A percentile compares a stretch with the other conserved stretches of the same genome.
phyloP scores from a whole-genome alignment of 805 yeast genomes.

The Tetrapisispora taiwanensis region DNA sequence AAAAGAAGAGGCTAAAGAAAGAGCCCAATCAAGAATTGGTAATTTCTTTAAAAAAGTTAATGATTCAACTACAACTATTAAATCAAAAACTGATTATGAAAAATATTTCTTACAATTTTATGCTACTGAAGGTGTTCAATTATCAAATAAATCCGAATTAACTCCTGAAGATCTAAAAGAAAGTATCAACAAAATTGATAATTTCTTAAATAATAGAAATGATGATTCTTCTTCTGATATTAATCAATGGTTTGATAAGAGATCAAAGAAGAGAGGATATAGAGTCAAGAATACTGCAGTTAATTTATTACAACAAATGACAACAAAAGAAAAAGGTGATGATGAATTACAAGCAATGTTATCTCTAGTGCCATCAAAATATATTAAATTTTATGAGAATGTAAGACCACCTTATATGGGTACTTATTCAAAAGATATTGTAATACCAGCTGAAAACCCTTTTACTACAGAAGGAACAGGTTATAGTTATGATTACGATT shows the following conservation, averaged over 20 bases:
- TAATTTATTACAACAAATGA: conserved; percentile 28
- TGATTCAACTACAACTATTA: conserved; percentile 16
- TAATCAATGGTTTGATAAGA: conserved; percentile 16
- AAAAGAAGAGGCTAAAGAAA: conserved; percentile 28
- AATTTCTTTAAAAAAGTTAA: conserved; percentile 29
- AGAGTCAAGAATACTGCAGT: conserved; percentile 28
- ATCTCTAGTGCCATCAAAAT: conserved; percentile 28
- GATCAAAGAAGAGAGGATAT: conserved; percentile 9
- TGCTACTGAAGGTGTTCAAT: conserved; percentile 27
- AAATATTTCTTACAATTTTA: conserved; percentile 31
- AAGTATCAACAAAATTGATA: conserved; percentile 17
- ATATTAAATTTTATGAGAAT: conserved; percentile 41
- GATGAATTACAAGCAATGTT: conserved; percentile 24
- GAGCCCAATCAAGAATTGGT: conserved; percentile 31
- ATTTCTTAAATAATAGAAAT: conserved; percentile 8
- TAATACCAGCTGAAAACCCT: conserved; percentile 22
- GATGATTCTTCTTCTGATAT: conserved; percentile 5
- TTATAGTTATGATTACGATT: conserved; percentile 39
- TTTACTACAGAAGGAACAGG: conserved; percentile 28
- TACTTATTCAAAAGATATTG: conserved; percentile 34
- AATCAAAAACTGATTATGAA: conserved; percentile 24
- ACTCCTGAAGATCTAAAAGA: conserved; percentile 4
- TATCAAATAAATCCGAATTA: conserved; percentile 11
- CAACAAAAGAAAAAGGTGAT: conserved; percentile 32
- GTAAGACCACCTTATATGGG: conserved; percentile 44